phyloP scores from a whole-genome alignment of 441 rosid genomes.

The Biscutella auriculata region DNA sequence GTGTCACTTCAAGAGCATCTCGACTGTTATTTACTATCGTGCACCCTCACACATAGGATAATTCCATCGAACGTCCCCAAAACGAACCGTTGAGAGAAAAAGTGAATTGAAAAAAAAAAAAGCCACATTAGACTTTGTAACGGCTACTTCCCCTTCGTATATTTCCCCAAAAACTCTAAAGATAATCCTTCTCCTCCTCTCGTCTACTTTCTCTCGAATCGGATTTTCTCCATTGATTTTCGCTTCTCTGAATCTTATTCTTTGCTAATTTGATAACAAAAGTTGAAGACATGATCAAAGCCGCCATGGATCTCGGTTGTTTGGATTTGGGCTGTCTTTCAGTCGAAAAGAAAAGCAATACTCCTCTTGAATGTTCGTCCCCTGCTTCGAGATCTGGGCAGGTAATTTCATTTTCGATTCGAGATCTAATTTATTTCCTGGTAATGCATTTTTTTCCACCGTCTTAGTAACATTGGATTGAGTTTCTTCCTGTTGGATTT shows the following conservation, averaged over 20 bases:
- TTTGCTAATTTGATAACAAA: background rate
- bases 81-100: slow-evolving; percentile 17
- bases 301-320: slow-evolving; percentile 68
- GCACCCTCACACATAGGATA: slow-evolving; percentile 2
- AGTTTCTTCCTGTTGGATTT: background rate
- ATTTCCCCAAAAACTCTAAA: background rate
- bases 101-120: background rate
- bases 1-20: background rate
- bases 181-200: background rate
- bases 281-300: slow-evolving; percentile 15
- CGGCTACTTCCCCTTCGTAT: slow-evolving; percentile 43
- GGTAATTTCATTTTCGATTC: slow-evolving; percentile 20
- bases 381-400: slow-evolving; percentile 36
- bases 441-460: background rate
- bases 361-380: slow-evolving; percentile 16
- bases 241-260: background rate
- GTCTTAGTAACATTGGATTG: background rate
- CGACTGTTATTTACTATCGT: background rate
- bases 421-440: background rate
- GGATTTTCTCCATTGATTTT: background rate
- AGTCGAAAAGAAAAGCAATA: slow-evolving; percentile 26
- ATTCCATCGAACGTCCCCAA: background rate
- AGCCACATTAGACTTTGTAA: slow-evolving; percentile 20
- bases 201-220: background rate
- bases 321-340: slow-evolving; percentile 56